Base-by-base conservation (phyloP, 2,329 filamentous ascomycete species). In the Claviceps fusiformis region DNA sequence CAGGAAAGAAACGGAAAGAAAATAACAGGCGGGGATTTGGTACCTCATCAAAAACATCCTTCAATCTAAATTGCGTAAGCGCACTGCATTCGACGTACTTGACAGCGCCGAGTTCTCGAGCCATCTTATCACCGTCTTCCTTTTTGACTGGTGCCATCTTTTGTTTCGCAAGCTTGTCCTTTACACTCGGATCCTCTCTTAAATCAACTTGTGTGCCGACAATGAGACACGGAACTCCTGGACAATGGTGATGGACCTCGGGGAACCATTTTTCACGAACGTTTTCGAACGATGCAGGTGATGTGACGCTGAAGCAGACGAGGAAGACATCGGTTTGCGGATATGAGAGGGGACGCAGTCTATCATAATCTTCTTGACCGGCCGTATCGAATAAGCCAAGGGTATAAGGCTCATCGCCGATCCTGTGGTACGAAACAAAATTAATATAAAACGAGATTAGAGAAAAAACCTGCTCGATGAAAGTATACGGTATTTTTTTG, bases 41-140 rank as follows among this genome's bases (percentile, higher is more conserved):
- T 80, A 95, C 91, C 87, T 97, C 93, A 67, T 98, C 93, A 73
- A 98, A 98, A 19, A 98, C 93, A 68, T 97, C 93, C 79, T 98
- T 98, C 62, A 98, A 76, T 75, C 96, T 96, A 76, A 91, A 96
- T 76, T 98, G 93, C 59, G 93, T 97, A 71, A 98, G 75, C 56
- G 93, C 93, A 68, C 91, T 96, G 77, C 93, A 98, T 75, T 98
- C 93, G 60, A 97, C 93, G 65, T 98, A 98, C 78, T 96, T 97
- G 65, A 98, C 89, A 5, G 93, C 93, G 59, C 90, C 90, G n/a
- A 97, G 75, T 60, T 97, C 92, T 76, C 92, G 95, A 3, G 93
- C 92, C 89, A 97, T 96, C 63, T 84, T 80, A 71, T 97, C 92
- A 54, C 93, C 93, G 62, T 96, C 91, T 71, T 95, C 90, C 71